These are phyloP conservation scores for Stachybotrys echinatus DNA, from an alignment of 2,329 filamentous ascomycete species.

Conservation along the genomic window DNA sequence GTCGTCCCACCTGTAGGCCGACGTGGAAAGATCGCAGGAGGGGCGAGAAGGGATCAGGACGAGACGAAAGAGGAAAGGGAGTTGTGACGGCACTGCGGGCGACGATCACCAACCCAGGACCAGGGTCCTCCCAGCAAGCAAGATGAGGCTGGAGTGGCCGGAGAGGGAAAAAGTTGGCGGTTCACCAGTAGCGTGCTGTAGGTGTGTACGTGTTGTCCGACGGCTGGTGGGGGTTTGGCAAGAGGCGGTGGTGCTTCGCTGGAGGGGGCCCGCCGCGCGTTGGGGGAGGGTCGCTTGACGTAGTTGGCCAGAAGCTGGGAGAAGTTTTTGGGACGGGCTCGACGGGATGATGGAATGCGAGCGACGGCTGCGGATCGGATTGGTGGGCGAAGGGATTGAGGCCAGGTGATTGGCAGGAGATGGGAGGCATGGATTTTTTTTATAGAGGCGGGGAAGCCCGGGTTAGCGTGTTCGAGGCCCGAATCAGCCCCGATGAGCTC, in stretches of 20 bases:
- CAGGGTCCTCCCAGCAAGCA: slow-evolving; percentile 15
- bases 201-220: slow-evolving; percentile 7
- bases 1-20: neutral
- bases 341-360: neutral
- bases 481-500: no score
- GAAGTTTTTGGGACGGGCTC: neutral
- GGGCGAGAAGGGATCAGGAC: neutral
- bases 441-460: neutral
- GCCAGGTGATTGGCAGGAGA: neutral
- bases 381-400: neutral
- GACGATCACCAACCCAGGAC: slow-evolving; percentile 16
- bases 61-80: slow-evolving; percentile 4
- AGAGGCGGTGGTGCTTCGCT: neutral
- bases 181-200: slow-evolving; percentile 11
- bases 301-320: neutral
- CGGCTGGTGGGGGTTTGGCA: neutral
- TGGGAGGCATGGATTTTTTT: neutral
- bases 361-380: neutral
- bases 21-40: neutral
- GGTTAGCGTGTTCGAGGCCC: neutral
- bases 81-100: slow-evolving; percentile 12
- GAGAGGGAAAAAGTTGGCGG: slow-evolving; percentile 3
- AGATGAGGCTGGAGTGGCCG: slow-evolving; percentile 6
- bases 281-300: neutral
- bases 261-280: neutral